Percentiles rank a stretch among this genome's conserved stretches.
Evolutionary conservation across 176 grass and related monocot species (phyloP).

Genomic region (Carex scoparia): DNA sequence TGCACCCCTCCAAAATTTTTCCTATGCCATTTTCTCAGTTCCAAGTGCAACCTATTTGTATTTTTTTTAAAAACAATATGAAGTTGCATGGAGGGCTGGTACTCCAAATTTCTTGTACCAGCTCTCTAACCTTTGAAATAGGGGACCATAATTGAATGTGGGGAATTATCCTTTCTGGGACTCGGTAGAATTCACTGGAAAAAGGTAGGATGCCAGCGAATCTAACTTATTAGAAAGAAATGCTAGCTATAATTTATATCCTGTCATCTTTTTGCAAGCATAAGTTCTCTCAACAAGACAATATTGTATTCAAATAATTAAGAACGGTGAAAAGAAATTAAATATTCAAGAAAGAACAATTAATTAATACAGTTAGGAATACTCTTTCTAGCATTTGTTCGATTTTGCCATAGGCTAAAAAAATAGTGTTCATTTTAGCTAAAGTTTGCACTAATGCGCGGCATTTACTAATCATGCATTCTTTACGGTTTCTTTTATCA

Average conservation of each 20-base stretch:
- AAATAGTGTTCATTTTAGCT: not conserved
- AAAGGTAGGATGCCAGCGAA: not conserved
- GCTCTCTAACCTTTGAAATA: not conserved
- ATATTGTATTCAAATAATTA: not conserved
- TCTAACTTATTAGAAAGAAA: conserved; percentile 8
- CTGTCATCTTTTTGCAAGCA: conserved; percentile 18
- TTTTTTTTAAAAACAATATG: no score
- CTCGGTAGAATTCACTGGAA: not conserved
- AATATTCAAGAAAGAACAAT: not conserved
- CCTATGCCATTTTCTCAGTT: no score
- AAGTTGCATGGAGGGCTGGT: no score
- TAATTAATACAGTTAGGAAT: not conserved
- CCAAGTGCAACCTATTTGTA: no score
- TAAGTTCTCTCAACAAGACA: not conserved
- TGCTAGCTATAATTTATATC: not conserved
- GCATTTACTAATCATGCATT: no score
- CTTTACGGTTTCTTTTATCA: not conserved
- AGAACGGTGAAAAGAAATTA: not conserved
- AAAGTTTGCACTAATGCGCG: no score
- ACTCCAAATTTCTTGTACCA: no score
- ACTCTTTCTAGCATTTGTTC: not conserved
- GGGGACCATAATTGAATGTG: not conserved
- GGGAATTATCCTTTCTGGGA: not conserved
- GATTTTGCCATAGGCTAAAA: not conserved
- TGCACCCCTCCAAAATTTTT: no score